phyloP scores from a whole-genome alignment of 1,139 yeast species.

The Yamadazyma trypodendri region DNA sequence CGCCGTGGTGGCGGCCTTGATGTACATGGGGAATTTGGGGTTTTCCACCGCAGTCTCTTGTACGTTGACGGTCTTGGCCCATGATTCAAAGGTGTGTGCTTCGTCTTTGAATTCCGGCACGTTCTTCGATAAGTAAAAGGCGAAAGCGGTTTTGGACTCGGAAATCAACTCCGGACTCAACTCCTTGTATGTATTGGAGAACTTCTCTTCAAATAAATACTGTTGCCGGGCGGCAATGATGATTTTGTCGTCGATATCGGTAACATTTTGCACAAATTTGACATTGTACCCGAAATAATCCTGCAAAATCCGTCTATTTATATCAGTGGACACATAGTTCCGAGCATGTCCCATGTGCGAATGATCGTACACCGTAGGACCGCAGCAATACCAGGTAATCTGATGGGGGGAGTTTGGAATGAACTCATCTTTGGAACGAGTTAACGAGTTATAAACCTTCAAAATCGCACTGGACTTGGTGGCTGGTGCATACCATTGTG shows the following conservation, averaged over 20 bases:
- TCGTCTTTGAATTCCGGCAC: conserved; percentile 42
- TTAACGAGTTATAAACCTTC: conserved; percentile 70
- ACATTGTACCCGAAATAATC: conserved; percentile 90
- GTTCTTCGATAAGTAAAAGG: conserved; percentile 54
- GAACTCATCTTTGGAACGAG: conserved; percentile 77
- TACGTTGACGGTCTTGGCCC: conserved; percentile 51
- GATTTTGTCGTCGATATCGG: conserved; percentile 97
- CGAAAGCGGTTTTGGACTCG: conserved; percentile 44
- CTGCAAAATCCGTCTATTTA: conserved; percentile 81
- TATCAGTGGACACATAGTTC: conserved; percentile 92
- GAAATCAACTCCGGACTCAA: conserved; percentile 38
- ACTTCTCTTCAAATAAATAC: conserved; percentile 65
- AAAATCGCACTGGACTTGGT: conserved; percentile 17
- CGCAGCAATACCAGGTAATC: conserved; percentile 96
- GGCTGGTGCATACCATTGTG: conserved; percentile 38
- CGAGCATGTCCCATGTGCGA: conserved; percentile 99
- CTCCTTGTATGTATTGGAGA: conserved; percentile 29
- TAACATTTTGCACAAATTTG: conserved; percentile 88
- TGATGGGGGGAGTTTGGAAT: conserved; percentile 59
- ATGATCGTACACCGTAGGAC: conserved; percentile 97
- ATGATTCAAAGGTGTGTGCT: conserved; percentile 43
- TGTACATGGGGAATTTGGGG: conserved; percentile 87
- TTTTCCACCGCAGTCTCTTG: conserved; percentile 50
- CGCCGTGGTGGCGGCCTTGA: conserved; percentile 63
- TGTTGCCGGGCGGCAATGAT: conserved; percentile 92